Percentiles rank a stretch among this genome's conserved stretches.
These are phyloP conservation scores for Trichoderma reesei DNA, from an alignment of 495 filamentous ascomycete species.

Conservation along the genomic window DNA sequence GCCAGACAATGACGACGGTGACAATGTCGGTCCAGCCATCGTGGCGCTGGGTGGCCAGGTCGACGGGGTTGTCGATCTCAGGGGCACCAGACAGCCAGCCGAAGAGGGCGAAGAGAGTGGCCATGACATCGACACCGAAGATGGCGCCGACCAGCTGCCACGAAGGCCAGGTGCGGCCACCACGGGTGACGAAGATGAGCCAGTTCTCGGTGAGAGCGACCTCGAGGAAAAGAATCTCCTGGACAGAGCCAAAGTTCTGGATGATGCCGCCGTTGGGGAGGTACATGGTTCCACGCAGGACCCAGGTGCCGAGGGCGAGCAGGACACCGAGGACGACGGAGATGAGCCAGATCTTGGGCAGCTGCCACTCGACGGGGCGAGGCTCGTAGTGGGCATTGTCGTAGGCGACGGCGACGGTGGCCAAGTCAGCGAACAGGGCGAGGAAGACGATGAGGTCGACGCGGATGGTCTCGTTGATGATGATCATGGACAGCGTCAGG, in stretches of 20 bases:
- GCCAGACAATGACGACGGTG: conserved; percentile 71
- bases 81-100: conserved; percentile 57
- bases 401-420: conserved; percentile 86
- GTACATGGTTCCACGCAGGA: conserved; percentile 70
- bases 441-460: conserved; percentile 84
- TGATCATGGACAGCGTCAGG: conserved; percentile 81
- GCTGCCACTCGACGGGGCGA: conserved; percentile 86
- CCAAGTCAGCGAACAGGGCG: conserved; percentile 90
- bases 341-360: conserved; percentile 87
- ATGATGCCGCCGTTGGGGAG: conserved; percentile 64
- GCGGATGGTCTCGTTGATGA: conserved; percentile 72
- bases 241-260: conserved; percentile 73
- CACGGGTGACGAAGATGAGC: conserved; percentile 93
- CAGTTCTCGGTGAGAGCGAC: conserved; percentile 89
- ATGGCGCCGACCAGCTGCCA: conserved; percentile 71
- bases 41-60: neutral
- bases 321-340: conserved; percentile 71
- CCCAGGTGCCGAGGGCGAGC: conserved; percentile 74
- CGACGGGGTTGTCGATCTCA: conserved; percentile 24
- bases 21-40: conserved; percentile 57
- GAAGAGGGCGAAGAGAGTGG: conserved; percentile 73
- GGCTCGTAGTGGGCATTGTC: conserved; percentile 83
- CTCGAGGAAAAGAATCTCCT: conserved; percentile 79
- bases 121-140: conserved; percentile 67
- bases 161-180: conserved; percentile 70